phyloP scores from a whole-genome alignment of 345 rosid genomes.

The Acer campestre region DNA sequence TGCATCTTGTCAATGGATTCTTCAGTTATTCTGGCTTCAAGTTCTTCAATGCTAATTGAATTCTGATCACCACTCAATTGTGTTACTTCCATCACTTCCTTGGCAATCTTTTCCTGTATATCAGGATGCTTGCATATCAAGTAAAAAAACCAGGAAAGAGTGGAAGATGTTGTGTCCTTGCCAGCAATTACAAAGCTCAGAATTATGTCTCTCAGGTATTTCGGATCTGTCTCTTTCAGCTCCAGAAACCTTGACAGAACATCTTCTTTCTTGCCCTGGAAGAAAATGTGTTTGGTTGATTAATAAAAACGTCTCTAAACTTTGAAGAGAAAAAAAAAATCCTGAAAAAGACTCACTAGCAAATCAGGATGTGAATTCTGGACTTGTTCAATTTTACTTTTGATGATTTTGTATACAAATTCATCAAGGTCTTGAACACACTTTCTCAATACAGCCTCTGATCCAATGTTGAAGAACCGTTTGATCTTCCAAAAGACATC shows the following conservation, averaged over 20 bases:
- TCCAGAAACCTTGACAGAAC: conserved; percentile 33
- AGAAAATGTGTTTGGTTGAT: neutral
- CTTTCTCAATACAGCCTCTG: conserved; percentile 22
- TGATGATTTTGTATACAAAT: conserved; percentile 22
- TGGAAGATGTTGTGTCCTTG: conserved; percentile 29
- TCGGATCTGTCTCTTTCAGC: conserved; percentile 22
- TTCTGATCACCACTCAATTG: neutral
- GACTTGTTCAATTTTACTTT: conserved; percentile 20
- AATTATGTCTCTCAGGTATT: conserved; percentile 34
- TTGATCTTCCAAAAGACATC: conserved; percentile 31
- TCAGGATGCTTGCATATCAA: conserved; percentile 32
- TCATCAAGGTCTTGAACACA: conserved; percentile 24
- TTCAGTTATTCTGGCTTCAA: conserved; percentile 23
- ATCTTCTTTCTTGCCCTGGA: conserved; percentile 31
- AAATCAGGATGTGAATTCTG: conserved; percentile 1
- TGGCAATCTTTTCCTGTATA: conserved; percentile 22
- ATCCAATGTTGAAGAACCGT: conserved; percentile 33
- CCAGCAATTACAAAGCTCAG: conserved; percentile 34
- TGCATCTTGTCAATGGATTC: conserved; percentile 28
- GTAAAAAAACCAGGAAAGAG: conserved; percentile 38
- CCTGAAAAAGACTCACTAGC: conserved; percentile 11
- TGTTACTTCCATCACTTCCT: conserved; percentile 26
- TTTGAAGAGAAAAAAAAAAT: neutral
- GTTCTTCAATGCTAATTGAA: conserved; percentile 13
- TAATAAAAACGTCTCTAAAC: neutral